phyloP scores from a whole-genome alignment of 75 land plant species.

The Sequoia sempervirens region DNA sequence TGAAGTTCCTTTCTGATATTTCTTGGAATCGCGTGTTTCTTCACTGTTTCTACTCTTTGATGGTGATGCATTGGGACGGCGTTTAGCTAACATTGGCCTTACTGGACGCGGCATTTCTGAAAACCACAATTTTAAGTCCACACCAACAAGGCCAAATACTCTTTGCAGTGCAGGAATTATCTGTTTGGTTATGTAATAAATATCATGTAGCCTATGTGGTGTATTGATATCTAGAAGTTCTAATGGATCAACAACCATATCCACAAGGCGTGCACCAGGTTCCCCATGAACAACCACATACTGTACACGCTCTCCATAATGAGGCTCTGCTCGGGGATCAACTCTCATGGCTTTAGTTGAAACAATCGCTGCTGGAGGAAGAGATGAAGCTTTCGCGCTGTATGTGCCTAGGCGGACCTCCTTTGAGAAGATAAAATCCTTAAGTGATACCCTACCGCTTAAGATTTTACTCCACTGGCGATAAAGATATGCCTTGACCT shows the following conservation, averaged over 20 bases:
- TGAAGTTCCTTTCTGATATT: slow-evolving; percentile 14
- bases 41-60: slow-evolving; percentile 5
- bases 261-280: slow-evolving; percentile 88
- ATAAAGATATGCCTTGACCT: slow-evolving; percentile 81
- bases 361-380: slow-evolving; percentile 95
- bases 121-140: slow-evolving; percentile 71
- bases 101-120: slow-evolving; percentile 69
- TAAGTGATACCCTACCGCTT: slow-evolving; percentile 70
- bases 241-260: slow-evolving; percentile 90
- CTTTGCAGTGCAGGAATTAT: slow-evolving; percentile 93
- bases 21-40: slow-evolving; percentile 1
- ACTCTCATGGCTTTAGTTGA: slow-evolving; percentile 86
- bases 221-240: slow-evolving; percentile 56
- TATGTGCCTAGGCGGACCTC: slow-evolving; percentile 95
- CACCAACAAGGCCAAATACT: slow-evolving; percentile 86
- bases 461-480: slow-evolving; percentile 89
- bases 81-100: slow-evolving; percentile 46
- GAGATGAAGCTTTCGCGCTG: slow-evolving; percentile 55
- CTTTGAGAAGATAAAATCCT: slow-evolving; percentile 93
- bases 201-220: slow-evolving; percentile 69
- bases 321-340: slow-evolving; percentile 93
- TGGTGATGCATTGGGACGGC: not conserved
- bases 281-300: slow-evolving; percentile 92
- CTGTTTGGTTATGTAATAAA: slow-evolving; percentile 93
- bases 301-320: slow-evolving; percentile 82